These are phyloP conservation scores for Yamadazyma scolyti DNA, from an alignment of 805 yeast species.

Conservation along the genomic window DNA sequence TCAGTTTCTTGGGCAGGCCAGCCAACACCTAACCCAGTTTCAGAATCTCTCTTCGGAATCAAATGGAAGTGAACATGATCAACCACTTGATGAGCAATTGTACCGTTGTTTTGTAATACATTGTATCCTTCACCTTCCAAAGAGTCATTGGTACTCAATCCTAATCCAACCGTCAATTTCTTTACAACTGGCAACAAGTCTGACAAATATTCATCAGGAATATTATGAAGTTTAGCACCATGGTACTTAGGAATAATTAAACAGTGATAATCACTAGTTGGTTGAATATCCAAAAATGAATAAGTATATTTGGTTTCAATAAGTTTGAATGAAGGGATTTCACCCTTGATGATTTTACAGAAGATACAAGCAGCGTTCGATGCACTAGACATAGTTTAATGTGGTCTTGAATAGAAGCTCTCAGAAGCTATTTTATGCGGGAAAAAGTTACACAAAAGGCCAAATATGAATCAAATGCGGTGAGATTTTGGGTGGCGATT, in stretches of 20 bases:
- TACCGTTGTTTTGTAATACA: constrained; percentile 87
- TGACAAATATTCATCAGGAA: constrained; percentile 86
- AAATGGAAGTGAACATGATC: constrained; percentile 96
- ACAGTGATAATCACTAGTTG: constrained; percentile 85
- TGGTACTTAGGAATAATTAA: constrained; percentile 89
- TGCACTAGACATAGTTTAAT: constrained; percentile 6
- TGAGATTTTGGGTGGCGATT: constrained; percentile 7
- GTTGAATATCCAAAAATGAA: constrained; percentile 91
- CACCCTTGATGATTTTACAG: constrained; percentile 93
- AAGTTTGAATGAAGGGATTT: constrained; percentile 89
- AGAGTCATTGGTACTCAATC: constrained; percentile 57
- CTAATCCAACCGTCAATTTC: constrained; percentile 72
- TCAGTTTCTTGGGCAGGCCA: constrained; percentile 92
- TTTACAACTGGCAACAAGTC: constrained; percentile 88
- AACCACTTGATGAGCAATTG: constrained; percentile 92
- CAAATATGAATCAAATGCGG: neutral
- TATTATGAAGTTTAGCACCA: constrained; percentile 87
- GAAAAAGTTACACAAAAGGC: neutral
- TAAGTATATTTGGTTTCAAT: constrained; percentile 78
- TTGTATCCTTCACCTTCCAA: constrained; percentile 76
- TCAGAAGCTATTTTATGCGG: neutral
- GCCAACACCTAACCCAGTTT: constrained; percentile 79
- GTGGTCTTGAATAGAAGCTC: too few species aligned
- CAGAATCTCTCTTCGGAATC: constrained; percentile 77
- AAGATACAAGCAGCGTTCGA: constrained; percentile 85